Evolutionary conservation across 805 yeast species (phyloP), one percentile per base, ranked within the genome.

Genomic region (Saccharomyces mikatae): DNA sequence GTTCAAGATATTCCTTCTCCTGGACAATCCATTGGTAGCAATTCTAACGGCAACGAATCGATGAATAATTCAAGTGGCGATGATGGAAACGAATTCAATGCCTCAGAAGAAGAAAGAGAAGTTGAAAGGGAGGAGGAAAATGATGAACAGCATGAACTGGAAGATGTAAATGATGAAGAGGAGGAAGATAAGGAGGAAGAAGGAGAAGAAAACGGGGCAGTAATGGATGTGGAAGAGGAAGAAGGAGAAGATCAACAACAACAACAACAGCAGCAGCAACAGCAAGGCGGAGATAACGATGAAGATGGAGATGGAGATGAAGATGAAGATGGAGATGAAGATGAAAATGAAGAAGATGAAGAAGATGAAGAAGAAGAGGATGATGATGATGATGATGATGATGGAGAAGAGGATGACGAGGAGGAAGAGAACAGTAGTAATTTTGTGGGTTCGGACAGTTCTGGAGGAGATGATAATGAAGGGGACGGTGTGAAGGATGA

Each of bases 381-480:
- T 2, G 56, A 51, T 3, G 56, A 60, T 2, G 62, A 58, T 4
- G 63, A 58, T 1, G 61, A 56, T 8, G 64, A 62, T 17, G 60
- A 58, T 6, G 61, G 54, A 13, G 57, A 50, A 11, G 60, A 55
- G 3, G 54, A 50, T 11, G 56, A 48, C 1, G 57, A 41, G 13
- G 54, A 61, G 21, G 65, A 63, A 4, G 48, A 24, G 11, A 13
- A 48, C 11, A 49, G 52, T 24, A 46, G 24, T n/a, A 21, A 70
- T 73, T 36, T 76, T 72, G 51, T 65, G 68, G 67, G 62, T 54
- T 49, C 61, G 63, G 55, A 69, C 68, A 32, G 67, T 59, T 68
- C 72, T 58, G 54, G 60, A 22, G 67, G 62, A 13, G 44, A 29
- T 2, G 53, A 47, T 14, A 49, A 53, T 6, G 53, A 53, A 9